Base-by-base conservation (phyloP, 495 filamentous ascomycete genomes). In the Neurospora sp. region DNA sequence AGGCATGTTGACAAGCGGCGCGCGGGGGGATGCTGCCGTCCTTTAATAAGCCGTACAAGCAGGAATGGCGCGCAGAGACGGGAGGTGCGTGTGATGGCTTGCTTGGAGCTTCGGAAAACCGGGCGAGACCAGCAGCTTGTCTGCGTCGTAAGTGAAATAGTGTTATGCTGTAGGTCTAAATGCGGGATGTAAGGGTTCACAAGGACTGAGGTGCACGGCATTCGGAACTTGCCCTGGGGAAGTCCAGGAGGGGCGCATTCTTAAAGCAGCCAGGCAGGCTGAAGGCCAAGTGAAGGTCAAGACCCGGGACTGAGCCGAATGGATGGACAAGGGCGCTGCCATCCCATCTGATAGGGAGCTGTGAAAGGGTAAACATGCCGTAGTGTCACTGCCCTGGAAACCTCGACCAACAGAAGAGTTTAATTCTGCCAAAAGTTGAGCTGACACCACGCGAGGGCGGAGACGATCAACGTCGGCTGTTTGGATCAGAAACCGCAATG, bases 1-100 rank as follows among this genome's bases (percentile, higher is more conserved):
- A 74, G 59, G 70, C 73, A 72, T 75, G 71, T 37, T 74, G 71
- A 73, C 39, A 39, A 31, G 48, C 20, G 39, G 48, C 31, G 16
- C 41, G 42, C 16, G 40, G 35, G 20, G 5, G 44, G 69, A 31
- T 46, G 69, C 27, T 35, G 40, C 27, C 73, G 35, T 46, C 14
- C 39, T 66, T 72, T 77, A 75, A 44, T 66, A 23, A 69, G 40
- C 16, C n/a, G 37, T 27, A 8, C 2, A 66, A 35, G 12, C 27
- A 66, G 27, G 27, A 66, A 3, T 66, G 54, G 54, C 54, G 54
- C 27, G 12, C 27, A 37, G 27, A 18, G 12, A 35, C 31, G 31
- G 31, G 31, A 66, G 54, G 54, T 62, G 54, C 54, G 54, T 54
- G 10, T 23, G 46, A 54, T 54, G 54, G 23, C 27, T 62, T 62